Base-by-base conservation (phyloP, 164 flowering plant genomes). In the Liquidambar formosana region DNA sequence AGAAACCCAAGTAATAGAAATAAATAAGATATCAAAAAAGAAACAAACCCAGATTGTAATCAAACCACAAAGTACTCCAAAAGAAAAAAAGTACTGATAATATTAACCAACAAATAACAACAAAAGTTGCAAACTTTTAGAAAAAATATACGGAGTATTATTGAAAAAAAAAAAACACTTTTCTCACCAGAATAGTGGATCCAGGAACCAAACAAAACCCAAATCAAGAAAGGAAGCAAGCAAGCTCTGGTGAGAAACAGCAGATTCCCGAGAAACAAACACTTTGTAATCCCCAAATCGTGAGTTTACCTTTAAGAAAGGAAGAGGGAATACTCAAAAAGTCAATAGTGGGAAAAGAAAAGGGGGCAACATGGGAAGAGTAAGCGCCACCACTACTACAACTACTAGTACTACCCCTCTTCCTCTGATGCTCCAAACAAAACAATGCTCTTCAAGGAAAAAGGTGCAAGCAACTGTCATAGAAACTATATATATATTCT, bases 211-310 rank as follows among this genome's bases (percentile, higher is more conserved):
- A 5, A 10, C 27, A 54, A 2, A 33, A 33, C 41, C 41, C 41
- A 33, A 33, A 33, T 6, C 41, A 33, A 33, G 4, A 2, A 33
- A 2, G 2, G 4, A 6, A 54, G 58, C 27, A 54, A 22, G 3
- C 58, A 54, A n/a, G 27, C 15, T 54, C 58, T 54, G 58, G 2
- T 54, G 58, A 18, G 27, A 54, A 54, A 51, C 54, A 51, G 22
- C 21, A 1, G 54, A 51, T 51, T n/a, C 54, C 54, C 58, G 27
- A 22, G 58, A 54, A 54, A 54, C 58, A 54, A 54, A 54, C 58
- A 54, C 58, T 13, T 22, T 54, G n/a, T n/a, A 2, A 33, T 33
- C 4, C 41, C 41, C 6, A 33, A 33, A 33, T 33, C 41, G 4
- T 33, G 41, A 33, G 41, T 6, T 2, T 33, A 33, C 6, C 41